A percentile compares a stretch with the other conserved stretches of the same genome.
These are phyloP conservation scores for Phytopythium chamaehyphon DNA, from an alignment of 352 stramenopile genomes.

Conservation along the genomic window DNA sequence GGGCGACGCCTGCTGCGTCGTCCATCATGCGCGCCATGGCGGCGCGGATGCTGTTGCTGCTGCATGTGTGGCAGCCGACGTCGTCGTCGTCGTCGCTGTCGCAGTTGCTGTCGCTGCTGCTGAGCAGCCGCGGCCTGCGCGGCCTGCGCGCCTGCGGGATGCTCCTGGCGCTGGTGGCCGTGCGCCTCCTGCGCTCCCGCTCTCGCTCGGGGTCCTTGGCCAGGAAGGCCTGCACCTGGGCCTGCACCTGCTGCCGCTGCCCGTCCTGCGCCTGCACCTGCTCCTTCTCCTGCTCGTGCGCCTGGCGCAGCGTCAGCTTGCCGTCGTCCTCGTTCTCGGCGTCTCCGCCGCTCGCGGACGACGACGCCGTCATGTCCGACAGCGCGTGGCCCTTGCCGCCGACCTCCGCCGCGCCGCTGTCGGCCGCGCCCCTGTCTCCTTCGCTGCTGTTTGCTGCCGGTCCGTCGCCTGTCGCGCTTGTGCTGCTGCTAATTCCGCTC, in stretches of 20 bases:
- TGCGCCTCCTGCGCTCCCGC: constrained; percentile 13
- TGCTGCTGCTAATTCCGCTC: constrained; percentile 1
- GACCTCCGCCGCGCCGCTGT: not conserved
- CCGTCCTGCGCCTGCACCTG: constrained; percentile 42
- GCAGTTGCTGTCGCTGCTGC: not conserved
- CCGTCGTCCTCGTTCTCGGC: constrained; percentile 18
- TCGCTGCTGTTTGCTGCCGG: not conserved
- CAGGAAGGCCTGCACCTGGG: too few species aligned
- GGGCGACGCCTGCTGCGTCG: constrained; percentile 1
- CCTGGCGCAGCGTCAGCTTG: constrained; percentile 4
- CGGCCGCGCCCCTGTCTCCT: not conserved
- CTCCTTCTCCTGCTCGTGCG: constrained; percentile 20
- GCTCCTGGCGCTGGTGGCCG: not conserved
- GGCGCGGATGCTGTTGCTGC: constrained; percentile 6
- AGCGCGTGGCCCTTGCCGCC: constrained; percentile 40
- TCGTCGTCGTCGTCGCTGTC: constrained; percentile 5
- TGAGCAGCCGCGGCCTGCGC: not conserved
- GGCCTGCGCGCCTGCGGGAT: not conserved
- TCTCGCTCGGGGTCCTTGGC: constrained; percentile 30
- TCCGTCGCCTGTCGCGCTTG: constrained; percentile 2
- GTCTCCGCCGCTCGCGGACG: constrained; percentile 30
- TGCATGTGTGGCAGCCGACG: constrained; percentile 7
- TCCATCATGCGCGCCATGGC: constrained; percentile 8
- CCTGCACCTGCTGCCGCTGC: constrained; percentile 1
- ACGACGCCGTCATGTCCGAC: constrained; percentile 49